phyloP scores from a whole-genome alignment of 1,139 yeast genomes.

The Yamadazyma atmosphaerica region DNA sequence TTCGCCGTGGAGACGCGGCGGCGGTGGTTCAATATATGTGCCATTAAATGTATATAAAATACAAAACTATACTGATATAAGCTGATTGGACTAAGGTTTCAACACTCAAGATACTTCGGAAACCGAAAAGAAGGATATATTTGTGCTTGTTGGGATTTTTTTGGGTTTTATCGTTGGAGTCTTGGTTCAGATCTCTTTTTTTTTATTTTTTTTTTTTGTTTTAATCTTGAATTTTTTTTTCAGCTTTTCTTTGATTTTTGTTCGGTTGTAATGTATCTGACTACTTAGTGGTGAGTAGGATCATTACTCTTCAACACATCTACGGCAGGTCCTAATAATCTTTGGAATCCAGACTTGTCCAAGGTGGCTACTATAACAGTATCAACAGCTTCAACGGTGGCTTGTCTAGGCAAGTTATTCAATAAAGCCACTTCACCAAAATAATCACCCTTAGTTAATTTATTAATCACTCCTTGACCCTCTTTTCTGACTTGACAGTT shows the following conservation, averaged over 20 bases:
- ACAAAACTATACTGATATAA: not conserved
- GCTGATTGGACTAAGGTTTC: not conserved
- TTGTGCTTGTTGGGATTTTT: no score
- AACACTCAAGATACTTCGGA: not conserved
- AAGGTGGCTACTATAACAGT: slow-evolving; percentile 84
- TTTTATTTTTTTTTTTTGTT: not conserved
- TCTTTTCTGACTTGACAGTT: slow-evolving; percentile 66
- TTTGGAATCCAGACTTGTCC: slow-evolving; percentile 89
- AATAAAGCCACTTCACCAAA: slow-evolving; percentile 95
- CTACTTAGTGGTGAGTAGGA: slow-evolving; percentile 50
- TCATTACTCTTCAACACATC: slow-evolving; percentile 76
- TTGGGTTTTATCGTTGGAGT: no score
- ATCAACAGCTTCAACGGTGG: slow-evolving; percentile 80
- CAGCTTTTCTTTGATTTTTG: not conserved
- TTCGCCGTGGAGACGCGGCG: no score
- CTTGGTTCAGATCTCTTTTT: not conserved
- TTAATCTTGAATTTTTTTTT: not conserved
- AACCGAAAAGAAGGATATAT: no score
- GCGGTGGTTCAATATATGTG: no score
- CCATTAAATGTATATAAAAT: not conserved
- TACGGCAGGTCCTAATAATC: slow-evolving; percentile 91
- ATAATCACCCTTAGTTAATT: slow-evolving; percentile 79
- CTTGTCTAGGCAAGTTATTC: slow-evolving; percentile 91
- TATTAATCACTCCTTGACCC: slow-evolving; percentile 60
- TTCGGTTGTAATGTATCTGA: not conserved